Percentiles rank a stretch among this genome's conserved stretches.
phyloP scores from a whole-genome alignment of 2,329 filamentous ascomycete species.

The Colletotrichum falcatum region DNA sequence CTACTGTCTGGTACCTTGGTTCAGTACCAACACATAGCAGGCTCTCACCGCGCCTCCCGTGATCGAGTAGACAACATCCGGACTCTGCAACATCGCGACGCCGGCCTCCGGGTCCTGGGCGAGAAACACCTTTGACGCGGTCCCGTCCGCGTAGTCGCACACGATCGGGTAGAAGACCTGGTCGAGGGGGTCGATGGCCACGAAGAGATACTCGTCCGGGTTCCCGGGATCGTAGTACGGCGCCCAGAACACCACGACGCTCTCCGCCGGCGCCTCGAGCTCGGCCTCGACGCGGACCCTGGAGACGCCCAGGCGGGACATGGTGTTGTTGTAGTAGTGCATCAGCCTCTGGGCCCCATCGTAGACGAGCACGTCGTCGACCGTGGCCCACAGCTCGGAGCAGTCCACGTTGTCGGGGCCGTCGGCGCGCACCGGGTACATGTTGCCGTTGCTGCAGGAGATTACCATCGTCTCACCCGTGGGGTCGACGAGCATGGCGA shows the following conservation, averaged over 20 bases:
- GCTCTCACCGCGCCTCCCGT: slow-evolving; percentile 46
- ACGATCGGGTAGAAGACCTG: slow-evolving; percentile 47
- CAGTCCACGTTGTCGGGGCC: slow-evolving; percentile 42
- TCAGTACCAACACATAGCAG: slow-evolving; percentile 7
- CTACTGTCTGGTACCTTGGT: not conserved
- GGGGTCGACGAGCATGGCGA: slow-evolving; percentile 43
- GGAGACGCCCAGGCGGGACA: slow-evolving; percentile 42
- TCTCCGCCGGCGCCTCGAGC: slow-evolving; percentile 37
- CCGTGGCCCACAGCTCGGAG: slow-evolving; percentile 45
- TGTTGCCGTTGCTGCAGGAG: slow-evolving; percentile 51
- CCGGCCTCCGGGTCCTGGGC: slow-evolving; percentile 42
- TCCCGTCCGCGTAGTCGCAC: slow-evolving; percentile 46
- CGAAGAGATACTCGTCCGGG: slow-evolving; percentile 40
- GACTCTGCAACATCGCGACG: slow-evolving; percentile 39
- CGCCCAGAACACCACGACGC: slow-evolving; percentile 42
- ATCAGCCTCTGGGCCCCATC: slow-evolving; percentile 46
- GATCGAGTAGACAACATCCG: slow-evolving; percentile 44
- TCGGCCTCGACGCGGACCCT: slow-evolving; percentile 46
- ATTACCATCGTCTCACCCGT: slow-evolving; percentile 43
- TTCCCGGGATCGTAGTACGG: slow-evolving; percentile 21
- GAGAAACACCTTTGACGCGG: slow-evolving; percentile 47
- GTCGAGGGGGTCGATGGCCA: slow-evolving; percentile 42
- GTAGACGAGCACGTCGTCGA: slow-evolving; percentile 42
- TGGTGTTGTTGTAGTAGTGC: slow-evolving; percentile 52
- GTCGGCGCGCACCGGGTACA: slow-evolving; percentile 46